phyloP scores from a whole-genome alignment of 2,329 filamentous ascomycete genomes.

The Aureobasidium namibiae region DNA sequence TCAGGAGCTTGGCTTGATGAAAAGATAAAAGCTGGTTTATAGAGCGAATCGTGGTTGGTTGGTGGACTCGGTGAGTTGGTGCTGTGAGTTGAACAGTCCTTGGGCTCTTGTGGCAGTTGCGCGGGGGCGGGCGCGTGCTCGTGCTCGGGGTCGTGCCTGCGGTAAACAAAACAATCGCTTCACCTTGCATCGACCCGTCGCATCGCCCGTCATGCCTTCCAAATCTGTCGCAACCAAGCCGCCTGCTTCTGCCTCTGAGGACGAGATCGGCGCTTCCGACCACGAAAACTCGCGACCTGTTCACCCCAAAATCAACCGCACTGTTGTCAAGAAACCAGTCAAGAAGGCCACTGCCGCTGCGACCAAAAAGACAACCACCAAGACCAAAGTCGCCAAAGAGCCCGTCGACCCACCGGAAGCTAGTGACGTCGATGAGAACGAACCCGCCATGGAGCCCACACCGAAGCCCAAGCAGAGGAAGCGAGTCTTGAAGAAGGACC shows the following conservation, averaged over 20 bases:
- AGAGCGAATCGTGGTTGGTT: no score
- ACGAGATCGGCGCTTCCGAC: slow-evolving; percentile 10
- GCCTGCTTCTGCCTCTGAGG: slow-evolving; percentile 1
- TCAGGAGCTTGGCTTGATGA: no score
- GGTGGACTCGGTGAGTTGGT: not conserved
- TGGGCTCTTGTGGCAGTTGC: not conserved
- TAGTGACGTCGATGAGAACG: slow-evolving; percentile 33
- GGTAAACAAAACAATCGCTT: slow-evolving; percentile 10
- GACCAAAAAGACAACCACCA: slow-evolving; percentile 29
- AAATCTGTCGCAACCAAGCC: slow-evolving; percentile 10
- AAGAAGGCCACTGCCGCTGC: slow-evolving; percentile 21
- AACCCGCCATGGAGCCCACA: slow-evolving; percentile 28
- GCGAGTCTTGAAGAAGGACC: slow-evolving; percentile 14
- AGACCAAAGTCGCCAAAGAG: slow-evolving; percentile 30
- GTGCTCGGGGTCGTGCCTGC: not conserved
- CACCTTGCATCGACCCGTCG: not conserved
- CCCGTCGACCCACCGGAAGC: slow-evolving; percentile 28
- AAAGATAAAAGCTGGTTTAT: no score
- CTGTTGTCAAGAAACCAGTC: slow-evolving; percentile 21
- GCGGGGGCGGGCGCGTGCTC: no score
- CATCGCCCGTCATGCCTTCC: not conserved
- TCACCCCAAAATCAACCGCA: slow-evolving; percentile 15
- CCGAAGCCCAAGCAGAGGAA: slow-evolving; percentile 18
- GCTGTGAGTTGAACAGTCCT: not conserved
- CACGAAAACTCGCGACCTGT: not conserved